Evolutionary conservation across 768 basidiomycete genomes (phyloP).

Genomic region (Serendipita sp.): DNA sequence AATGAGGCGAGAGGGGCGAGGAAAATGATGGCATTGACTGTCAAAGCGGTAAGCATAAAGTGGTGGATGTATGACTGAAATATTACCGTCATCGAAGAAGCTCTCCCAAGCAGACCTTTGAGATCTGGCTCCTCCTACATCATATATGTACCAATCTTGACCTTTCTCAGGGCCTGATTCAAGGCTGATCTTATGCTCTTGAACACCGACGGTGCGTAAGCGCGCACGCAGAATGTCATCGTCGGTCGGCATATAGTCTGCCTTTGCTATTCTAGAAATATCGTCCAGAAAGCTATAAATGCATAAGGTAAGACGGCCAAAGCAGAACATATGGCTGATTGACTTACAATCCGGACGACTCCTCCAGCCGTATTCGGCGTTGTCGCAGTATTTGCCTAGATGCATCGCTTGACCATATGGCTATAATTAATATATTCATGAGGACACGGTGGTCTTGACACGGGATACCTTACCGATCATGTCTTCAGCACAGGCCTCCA

Average conservation of each 20-base stretch:
- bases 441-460: neutral
- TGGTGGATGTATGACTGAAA: neutral
- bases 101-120: neutral
- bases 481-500: slow-evolving; percentile 5
- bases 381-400: neutral
- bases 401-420: neutral
- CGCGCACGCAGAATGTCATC: slow-evolving; percentile 60
- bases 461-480: neutral
- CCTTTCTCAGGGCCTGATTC: slow-evolving; percentile 28
- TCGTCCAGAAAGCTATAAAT: slow-evolving; percentile 47
- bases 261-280: slow-evolving; percentile 44
- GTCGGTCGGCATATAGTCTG: slow-evolving; percentile 49
- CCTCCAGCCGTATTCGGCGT: slow-evolving; percentile 33
- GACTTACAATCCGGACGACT: slow-evolving; percentile 29
- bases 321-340: neutral
- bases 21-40: slow-evolving; percentile 47
- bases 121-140: slow-evolving; percentile 18
- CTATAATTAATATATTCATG: neutral
- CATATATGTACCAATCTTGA: slow-evolving; percentile 56
- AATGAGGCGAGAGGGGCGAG: slow-evolving; percentile 60
- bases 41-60: neutral
- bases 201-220: slow-evolving; percentile 50
- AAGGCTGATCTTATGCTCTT: slow-evolving; percentile 44
- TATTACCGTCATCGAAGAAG: slow-evolving; percentile 5
- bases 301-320: neutral